Base-by-base conservation (phyloP, 2,329 filamentous ascomycete species). In the Scedosporium boydii region DNA sequence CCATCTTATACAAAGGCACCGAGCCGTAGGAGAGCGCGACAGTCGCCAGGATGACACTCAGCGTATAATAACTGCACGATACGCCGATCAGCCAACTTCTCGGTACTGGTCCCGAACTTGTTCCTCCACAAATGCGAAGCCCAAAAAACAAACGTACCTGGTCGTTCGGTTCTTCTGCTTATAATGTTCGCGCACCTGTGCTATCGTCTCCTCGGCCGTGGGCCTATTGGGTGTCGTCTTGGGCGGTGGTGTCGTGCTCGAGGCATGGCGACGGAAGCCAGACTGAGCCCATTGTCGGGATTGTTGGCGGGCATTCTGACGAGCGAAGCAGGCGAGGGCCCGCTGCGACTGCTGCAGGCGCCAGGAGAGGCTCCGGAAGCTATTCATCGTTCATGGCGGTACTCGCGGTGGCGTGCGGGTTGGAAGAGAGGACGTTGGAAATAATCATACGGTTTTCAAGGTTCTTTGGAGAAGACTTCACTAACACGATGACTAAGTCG, bases 1-100 rank as follows among this genome's bases (percentile, higher is more conserved):
- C 88, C 88, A 92, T 93, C 75, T 93, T 93, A 75, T 96, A 96
- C 72, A 95, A 78, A 1, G 91, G 91, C 58, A 95, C 91, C 10
- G 89, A 91, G 67, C 90, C 90, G 71, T 95, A 95, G 1, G 89
- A 89, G 42, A 95, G 77, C 3, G 89, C 89, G 21, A 92, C 87
- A 4, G 90, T 93, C 62, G 88, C 90, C 60, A 95, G 76, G 63
- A 93, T 91, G 65, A 91, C 79, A 71, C 88, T 91, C 65, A 93
- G 74, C 14, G 87, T 84, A 72, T 93, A 95, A 77, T 86, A 88
- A 74, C 86, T 89, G 62, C 38, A 55, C 16, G 10, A 12, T 18
- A 7, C n/a, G 42, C 1, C 34, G 34, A 38, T 38, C 34, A 38
- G 34, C 34, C 4, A 38, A 38, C 34, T 38, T 38, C 34, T 38